Percentiles rank a stretch among this genome's conserved stretches.
phyloP scores from a whole-genome alignment of 208 protist genomes.

The Wallacemonas collosoma region DNA sequence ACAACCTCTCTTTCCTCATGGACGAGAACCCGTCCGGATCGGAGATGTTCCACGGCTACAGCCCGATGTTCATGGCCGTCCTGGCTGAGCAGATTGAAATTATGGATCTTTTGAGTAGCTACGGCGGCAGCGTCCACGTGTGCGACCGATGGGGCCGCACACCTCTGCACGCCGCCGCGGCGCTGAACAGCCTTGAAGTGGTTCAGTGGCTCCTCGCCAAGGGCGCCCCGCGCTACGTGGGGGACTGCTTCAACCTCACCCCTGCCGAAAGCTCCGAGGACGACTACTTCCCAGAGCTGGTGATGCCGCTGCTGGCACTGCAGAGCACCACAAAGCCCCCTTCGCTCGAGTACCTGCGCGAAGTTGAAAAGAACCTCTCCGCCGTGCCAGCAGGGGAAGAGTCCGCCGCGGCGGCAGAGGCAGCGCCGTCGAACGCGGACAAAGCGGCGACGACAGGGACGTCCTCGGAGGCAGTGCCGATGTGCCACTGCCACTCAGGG shows the following conservation, averaged over 20 bases:
- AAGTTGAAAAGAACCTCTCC: conserved; percentile 17
- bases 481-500: conserved; percentile 75
- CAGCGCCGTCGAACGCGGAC: background rate
- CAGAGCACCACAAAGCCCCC: conserved; percentile 33
- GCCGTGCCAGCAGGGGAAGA: conserved; percentile 16
- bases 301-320: conserved; percentile 63
- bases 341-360: conserved; percentile 32
- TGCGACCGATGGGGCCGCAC: conserved; percentile 91
- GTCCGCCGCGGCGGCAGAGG: conserved; percentile 15
- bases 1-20: conserved; percentile 80
- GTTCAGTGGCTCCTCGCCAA: conserved; percentile 78
- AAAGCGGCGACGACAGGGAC: background rate
- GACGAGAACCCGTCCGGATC: conserved; percentile 51
- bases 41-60: conserved; percentile 91
- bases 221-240: conserved; percentile 73
- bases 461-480: conserved; percentile 11
- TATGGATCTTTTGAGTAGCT: conserved; percentile 58
- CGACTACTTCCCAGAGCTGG: conserved; percentile 50
- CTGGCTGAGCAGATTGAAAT: conserved; percentile 75
- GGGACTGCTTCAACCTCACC: conserved; percentile 49
- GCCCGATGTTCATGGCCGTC: conserved; percentile 83
- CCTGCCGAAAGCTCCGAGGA: conserved; percentile 43
- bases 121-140: conserved; percentile 77
- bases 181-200: conserved; percentile 66
- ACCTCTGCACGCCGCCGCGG: conserved; percentile 78